Conservation (phyloP, 805 yeast genomes). For the Ogataea allantospora region DNA sequence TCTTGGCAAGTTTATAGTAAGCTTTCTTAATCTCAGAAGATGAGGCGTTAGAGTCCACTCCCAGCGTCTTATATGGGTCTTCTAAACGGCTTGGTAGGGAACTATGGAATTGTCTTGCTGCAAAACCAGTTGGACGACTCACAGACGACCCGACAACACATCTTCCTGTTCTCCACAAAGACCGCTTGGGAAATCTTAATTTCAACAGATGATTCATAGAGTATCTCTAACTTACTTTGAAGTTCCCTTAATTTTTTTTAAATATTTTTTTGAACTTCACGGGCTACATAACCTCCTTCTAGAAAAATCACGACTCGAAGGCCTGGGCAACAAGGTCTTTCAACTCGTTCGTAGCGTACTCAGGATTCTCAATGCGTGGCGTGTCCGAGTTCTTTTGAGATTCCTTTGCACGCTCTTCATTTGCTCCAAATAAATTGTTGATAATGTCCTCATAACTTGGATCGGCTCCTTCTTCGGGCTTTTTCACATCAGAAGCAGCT, state of each 20-base stretch:
- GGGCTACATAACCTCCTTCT: slow-evolving; percentile 19
- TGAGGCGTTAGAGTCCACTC: slow-evolving; percentile 69
- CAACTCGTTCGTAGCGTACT: slow-evolving; percentile 30
- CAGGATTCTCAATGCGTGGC: slow-evolving; percentile 13
- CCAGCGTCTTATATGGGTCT: slow-evolving; percentile 85
- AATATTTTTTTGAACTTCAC: not conserved
- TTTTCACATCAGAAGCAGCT: slow-evolving; percentile 5
- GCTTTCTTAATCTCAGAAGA: slow-evolving; percentile 91
- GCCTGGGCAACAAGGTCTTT: slow-evolving; percentile 36
- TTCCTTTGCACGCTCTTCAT: slow-evolving; percentile 8
- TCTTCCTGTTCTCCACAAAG: not conserved
- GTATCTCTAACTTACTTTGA: not conserved
- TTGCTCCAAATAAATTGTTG: slow-evolving; percentile 21
- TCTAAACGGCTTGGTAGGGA: slow-evolving; percentile 33
- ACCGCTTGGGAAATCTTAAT: not conserved
- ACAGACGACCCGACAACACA: not conserved
- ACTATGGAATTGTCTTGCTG: slow-evolving; percentile 42
- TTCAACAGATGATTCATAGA: slow-evolving; percentile 5
- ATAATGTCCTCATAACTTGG: slow-evolving; percentile 27
- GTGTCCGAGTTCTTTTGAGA: slow-evolving; percentile 1
- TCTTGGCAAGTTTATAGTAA: slow-evolving; percentile 88
- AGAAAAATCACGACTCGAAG: slow-evolving; percentile 24
- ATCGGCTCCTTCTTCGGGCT: slow-evolving; percentile 9
- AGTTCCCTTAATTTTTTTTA: slow-evolving; percentile 1
- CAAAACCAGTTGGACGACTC: not conserved